Base-by-base conservation (phyloP, 345 rosid genomes). In the Orychophragmus violaceus region DNA sequence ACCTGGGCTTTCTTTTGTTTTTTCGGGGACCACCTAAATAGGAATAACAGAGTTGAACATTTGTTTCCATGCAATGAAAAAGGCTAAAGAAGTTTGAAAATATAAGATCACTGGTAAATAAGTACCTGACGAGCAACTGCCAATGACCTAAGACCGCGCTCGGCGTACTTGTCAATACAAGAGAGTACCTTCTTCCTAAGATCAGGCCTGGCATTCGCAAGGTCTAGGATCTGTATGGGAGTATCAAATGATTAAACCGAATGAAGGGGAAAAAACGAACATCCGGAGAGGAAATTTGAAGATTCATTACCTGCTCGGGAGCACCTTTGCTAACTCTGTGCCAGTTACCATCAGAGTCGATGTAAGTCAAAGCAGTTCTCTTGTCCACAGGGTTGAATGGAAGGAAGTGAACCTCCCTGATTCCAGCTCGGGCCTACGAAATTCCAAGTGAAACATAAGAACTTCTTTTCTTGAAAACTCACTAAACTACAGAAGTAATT, bases 91-190 rank as follows among this genome's bases (percentile, higher is more conserved):
- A 48, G 49, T 22, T 24, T 6, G 49, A 51, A 51, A n/a, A 25
- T 30, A 8, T 50, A 54, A 25, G 35, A 60, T 3, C 14, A 50
- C 21, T 32, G 22, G 44, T n/a, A 33, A 41, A 33, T 27, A 53
- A 53, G 21, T 69, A 90, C 96, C 90, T 92, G 95, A 37, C 77
- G 87, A 65, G 97, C 96, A 80, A 92, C 83, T 29, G 77, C 98
- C 50, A 92, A 74, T 39, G 98, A 92, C 73, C 98, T 82, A 36
- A 92, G 91, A 56, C 98, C 96, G 44, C 98, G 89, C 3, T 90
- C 96, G 0, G 96, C 94, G 46, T 77, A 87, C 69, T 86, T 89
- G 78, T 86, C 91, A 52, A 90, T 90, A 55, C 83, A 64, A 16
- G 81, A 21, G 58, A 81, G 88, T 19, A 75, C 95, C 81, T 76